These are phyloP conservation scores for Celoporthe dispersa DNA, from an alignment of 2,329 filamentous ascomycete genomes.

Conservation along the genomic window DNA sequence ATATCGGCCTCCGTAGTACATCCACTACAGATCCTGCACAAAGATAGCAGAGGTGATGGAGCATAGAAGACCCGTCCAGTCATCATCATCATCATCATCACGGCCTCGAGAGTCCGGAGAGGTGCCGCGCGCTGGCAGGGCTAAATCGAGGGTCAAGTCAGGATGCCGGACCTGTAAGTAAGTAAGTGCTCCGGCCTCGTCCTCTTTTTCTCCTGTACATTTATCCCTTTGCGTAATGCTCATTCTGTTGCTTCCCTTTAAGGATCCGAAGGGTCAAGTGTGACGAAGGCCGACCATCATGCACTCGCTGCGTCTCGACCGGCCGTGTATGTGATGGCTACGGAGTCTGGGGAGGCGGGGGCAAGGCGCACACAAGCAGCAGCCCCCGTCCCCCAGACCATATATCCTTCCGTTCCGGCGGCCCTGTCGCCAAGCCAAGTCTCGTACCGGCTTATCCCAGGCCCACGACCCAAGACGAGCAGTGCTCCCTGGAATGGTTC, in stretches of 20 bases:
- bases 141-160: not conserved
- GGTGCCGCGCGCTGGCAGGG: not conserved
- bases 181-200: not conserved
- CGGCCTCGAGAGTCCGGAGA: not conserved
- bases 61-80: not conserved
- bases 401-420: not conserved
- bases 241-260: not conserved
- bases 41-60: not conserved
- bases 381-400: conserved; percentile 5
- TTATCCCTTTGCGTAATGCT: not conserved
- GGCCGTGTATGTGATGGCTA: conserved; percentile 35
- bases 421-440: not conserved
- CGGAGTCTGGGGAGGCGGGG: conserved; percentile 33
- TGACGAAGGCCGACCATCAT: conserved; percentile 33
- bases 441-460: not conserved
- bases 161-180: conserved; percentile 17
- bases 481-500: conserved; percentile 49
- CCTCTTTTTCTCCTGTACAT: not conserved
- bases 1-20: not conserved
- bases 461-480: conserved; percentile 37
- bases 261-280: conserved; percentile 36
- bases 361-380: not conserved
- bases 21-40: not conserved
- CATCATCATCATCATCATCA: not conserved
- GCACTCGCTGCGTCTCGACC: conserved; percentile 32